phyloP scores from a whole-genome alignment of 2,329 filamentous ascomycete species.

The Cercospora nicotianae region DNA sequence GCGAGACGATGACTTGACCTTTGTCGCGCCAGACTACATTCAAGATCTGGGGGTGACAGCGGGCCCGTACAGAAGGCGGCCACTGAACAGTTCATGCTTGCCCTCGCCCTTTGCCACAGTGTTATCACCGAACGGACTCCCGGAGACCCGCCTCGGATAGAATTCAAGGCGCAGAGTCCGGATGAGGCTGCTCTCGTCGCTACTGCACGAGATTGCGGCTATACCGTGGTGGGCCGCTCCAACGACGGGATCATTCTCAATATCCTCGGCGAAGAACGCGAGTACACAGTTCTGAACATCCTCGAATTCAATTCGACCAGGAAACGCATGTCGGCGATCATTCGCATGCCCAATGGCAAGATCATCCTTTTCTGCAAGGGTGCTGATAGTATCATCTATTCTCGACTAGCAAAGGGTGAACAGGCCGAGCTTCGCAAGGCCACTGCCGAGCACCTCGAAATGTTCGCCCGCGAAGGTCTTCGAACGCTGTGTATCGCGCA shows the following conservation, averaged over 20 bases:
- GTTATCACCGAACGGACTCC: slow-evolving; percentile 89
- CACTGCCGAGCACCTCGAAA: slow-evolving; percentile 92
- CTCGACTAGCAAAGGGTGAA: slow-evolving; percentile 78
- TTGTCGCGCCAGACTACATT: slow-evolving; percentile 87
- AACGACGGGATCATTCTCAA: slow-evolving; percentile 82
- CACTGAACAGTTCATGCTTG: slow-evolving; percentile 90
- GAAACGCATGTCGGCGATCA: slow-evolving; percentile 97
- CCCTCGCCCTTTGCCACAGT: slow-evolving; percentile 91
- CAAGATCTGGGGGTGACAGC: slow-evolving; percentile 76
- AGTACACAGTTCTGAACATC: slow-evolving; percentile 86
- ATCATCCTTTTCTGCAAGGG: slow-evolving; percentile 97
- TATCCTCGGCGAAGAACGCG: slow-evolving; percentile 78
- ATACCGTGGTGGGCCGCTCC: slow-evolving; percentile 80
- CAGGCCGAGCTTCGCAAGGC: slow-evolving; percentile 78
- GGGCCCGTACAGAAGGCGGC: slow-evolving; percentile 74
- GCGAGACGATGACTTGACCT: slow-evolving; percentile 85
- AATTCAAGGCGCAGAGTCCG: slow-evolving; percentile 96
- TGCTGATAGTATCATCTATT: slow-evolving; percentile 96
- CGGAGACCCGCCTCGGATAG: slow-evolving; percentile 85
- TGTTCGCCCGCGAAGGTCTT: slow-evolving; percentile 93
- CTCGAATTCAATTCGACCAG: slow-evolving; percentile 96
- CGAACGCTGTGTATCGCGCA: slow-evolving; percentile 93
- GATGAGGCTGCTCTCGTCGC: slow-evolving; percentile 93
- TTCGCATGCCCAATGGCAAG: slow-evolving; percentile 86
- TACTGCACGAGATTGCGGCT: slow-evolving; percentile 92